phyloP scores from a whole-genome alignment of 768 basidiomycete species.

The Lentinula guzmanii region DNA sequence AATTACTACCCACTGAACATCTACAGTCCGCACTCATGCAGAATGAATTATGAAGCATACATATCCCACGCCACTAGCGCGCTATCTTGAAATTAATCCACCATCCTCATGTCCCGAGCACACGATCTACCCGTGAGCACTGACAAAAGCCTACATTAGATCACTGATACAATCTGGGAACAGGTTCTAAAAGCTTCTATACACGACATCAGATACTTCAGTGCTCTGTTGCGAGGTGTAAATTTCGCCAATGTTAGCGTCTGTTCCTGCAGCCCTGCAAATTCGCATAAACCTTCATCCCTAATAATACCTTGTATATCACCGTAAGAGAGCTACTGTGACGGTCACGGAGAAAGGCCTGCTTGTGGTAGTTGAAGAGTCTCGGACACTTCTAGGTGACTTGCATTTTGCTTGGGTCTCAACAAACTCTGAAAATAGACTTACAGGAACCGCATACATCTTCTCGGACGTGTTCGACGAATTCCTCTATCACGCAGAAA shows the following conservation, averaged over 20 bases:
- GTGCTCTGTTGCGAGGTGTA: conserved; percentile 74
- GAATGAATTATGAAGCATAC: too few relatives aligned
- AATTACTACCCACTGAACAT: too few relatives aligned
- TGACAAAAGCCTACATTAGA: too few relatives aligned
- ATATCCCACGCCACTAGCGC: background rate
- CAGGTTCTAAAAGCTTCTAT: conserved; percentile 67
- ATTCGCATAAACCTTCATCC: background rate
- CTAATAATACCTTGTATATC: conserved; percentile 5
- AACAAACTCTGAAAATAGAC: background rate
- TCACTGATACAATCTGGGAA: background rate
- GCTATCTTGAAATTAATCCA: conserved; percentile 1
- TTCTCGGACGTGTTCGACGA: conserved; percentile 75
- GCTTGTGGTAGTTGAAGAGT: conserved; percentile 80
- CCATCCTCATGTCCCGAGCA: background rate
- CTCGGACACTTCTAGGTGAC: conserved; percentile 70
- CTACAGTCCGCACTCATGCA: too few relatives aligned
- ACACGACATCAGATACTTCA: conserved; percentile 78
- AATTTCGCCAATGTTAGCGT: conserved; percentile 69
- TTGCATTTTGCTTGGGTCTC: conserved; percentile 3
- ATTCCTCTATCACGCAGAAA: conserved; percentile 56
- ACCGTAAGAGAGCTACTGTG: conserved; percentile 67
- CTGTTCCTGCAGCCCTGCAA: background rate
- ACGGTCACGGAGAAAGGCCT: conserved; percentile 66
- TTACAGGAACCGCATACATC: conserved; percentile 79
- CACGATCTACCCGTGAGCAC: background rate